Evolutionary conservation across 1,139 yeast genomes (phyloP), one percentile per base, ranked within the genome.

Genomic region (Neolecta irregularis): DNA sequence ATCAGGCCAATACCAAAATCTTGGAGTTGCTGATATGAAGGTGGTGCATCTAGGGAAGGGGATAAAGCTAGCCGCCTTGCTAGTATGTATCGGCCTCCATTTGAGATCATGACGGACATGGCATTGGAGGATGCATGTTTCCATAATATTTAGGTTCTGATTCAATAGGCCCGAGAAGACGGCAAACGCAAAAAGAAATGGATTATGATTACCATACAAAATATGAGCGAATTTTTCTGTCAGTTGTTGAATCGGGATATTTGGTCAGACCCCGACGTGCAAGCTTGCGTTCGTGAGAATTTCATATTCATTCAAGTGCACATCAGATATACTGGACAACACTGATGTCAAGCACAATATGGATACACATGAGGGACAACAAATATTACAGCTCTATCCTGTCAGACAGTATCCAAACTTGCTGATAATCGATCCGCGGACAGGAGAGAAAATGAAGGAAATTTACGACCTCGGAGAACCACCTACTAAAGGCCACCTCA

Each of bases 201-300:
- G 95, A 65, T 91, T 12, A 58, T 91, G 47, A 65, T 88, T 22
- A 91, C 88, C 52, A 70, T 91, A 33, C 98, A 91, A 54, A 91
- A 88, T 48, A 61, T 73, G 15, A 61, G 76, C 1, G 92, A 81
- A 49, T 91, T 91, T 50, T 71, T 71, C 45, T 85, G 95, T 49
- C 98, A 88, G 52, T 74, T 78, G 22, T 58, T 91, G 38, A 91
- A 91, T 56, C 66, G 98, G 41, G 99, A 91, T 55, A 71, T 91
- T 45, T 91, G 96, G 96, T 72, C 92, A 16, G 67, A 75, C 38
- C 47, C 57, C n/a, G 62, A 63, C 2, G 65, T 91, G 12, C 83
- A 80, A 52, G 66, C 64, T 17, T 48, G 71, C 2, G 74, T 88
- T 3, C 62, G 61, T 34, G 72, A 69, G 24, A 65, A 75, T 51